phyloP scores from a whole-genome alignment of 176 grass and related monocot genomes.

The Carex kokanica region DNA sequence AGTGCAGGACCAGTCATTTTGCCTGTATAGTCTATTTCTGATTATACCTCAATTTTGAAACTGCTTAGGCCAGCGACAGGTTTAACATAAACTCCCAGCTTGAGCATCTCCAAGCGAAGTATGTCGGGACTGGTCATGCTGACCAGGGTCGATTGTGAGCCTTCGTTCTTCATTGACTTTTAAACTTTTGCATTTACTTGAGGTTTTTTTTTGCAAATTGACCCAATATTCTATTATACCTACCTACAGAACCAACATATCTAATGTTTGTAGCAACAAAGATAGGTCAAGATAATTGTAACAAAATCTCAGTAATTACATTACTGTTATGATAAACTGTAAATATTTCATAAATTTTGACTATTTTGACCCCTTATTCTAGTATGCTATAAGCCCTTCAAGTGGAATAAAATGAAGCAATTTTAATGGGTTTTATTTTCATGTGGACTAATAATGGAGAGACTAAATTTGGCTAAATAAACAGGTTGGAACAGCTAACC shows the following conservation, averaged over 20 bases:
- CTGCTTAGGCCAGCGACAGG: conserved; percentile 73
- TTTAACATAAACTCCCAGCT: conserved; percentile 99
- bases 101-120: conserved; percentile 96
- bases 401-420: neutral
- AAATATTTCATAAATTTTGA: neutral
- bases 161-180: neutral
- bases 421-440: neutral
- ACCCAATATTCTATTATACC: neutral
- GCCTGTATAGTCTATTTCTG: neutral
- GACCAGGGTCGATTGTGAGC: conserved; percentile 87
- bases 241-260: neutral
- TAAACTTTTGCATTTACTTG: neutral
- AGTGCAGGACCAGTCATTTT: neutral
- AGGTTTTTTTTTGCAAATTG: neutral
- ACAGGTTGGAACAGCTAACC: neutral
- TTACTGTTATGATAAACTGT: neutral
- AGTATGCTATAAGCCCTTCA: neutral
- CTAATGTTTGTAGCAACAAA: neutral
- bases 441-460: neutral
- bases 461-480: neutral
- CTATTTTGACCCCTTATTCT: neutral
- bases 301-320: neutral
- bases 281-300: conserved; percentile 2
- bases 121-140: conserved; percentile 94
- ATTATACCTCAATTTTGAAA: neutral